These are phyloP conservation scores for Nakazawaea wickerhamii DNA, from an alignment of 805 yeast species.

Conservation along the genomic window DNA sequence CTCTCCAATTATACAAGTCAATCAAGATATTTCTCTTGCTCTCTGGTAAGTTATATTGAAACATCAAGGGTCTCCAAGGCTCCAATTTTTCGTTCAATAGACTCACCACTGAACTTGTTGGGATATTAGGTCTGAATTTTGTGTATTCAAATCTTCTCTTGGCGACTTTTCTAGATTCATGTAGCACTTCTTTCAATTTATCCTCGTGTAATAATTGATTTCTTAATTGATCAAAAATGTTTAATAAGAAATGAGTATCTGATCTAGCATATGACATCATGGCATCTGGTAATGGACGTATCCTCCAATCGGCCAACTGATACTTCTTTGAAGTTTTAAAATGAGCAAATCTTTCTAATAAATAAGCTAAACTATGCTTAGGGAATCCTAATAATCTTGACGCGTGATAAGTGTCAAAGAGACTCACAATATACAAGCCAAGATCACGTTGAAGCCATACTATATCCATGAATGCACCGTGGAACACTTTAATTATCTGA, in stretches of 20 bases:
- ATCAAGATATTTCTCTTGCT: slow-evolving; percentile 51
- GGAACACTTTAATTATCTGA: slow-evolving; percentile 75
- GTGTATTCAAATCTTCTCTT: slow-evolving; percentile 76
- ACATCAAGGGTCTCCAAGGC: slow-evolving; percentile 62
- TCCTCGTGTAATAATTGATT: slow-evolving; percentile 50
- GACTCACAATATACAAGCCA: slow-evolving; percentile 82
- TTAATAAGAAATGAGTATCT: slow-evolving; percentile 86
- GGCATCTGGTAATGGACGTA: slow-evolving; percentile 71
- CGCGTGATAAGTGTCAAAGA: slow-evolving; percentile 93
- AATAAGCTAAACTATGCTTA: slow-evolving; percentile 75
- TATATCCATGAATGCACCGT: slow-evolving; percentile 96
- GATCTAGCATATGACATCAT: slow-evolving; percentile 88
- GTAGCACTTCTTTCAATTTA: slow-evolving; percentile 56
- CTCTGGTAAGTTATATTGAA: slow-evolving; percentile 58
- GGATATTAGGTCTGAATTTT: slow-evolving; percentile 45
- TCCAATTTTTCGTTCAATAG: slow-evolving; percentile 47
- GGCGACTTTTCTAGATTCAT: slow-evolving; percentile 76
- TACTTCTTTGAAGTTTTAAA: slow-evolving; percentile 91
- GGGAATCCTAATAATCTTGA: slow-evolving; percentile 75
- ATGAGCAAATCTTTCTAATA: slow-evolving; percentile 72
- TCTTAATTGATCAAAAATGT: slow-evolving; percentile 71
- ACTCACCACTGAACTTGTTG: slow-evolving; percentile 33
- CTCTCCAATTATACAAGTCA: slow-evolving; percentile 79
- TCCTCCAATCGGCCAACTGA: slow-evolving; percentile 95
- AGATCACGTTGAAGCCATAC: slow-evolving; percentile 95